Evolutionary conservation across 2,329 filamentous ascomycete genomes (phyloP), one percentile per base, ranked within the genome.

Genomic region (Aspergillus fumigatiaffinis): DNA sequence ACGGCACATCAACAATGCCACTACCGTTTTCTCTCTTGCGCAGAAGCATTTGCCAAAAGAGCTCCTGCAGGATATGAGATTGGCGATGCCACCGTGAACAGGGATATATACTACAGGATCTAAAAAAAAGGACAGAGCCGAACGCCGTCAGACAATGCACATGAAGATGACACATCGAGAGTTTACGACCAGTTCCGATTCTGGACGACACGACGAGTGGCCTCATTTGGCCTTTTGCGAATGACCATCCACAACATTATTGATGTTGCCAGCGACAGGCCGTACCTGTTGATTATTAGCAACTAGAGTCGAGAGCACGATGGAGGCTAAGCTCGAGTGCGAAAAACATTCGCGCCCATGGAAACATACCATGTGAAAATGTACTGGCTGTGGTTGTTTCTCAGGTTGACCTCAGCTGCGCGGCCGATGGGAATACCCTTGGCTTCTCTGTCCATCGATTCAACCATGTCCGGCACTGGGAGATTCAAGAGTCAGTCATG

Each of bases 221-320:
- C 80, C 66, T 90, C 86, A 26, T 87, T 86, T 9, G 91, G 82
- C 14, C 92, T 91, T 76, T 93, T 96, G 74, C 90, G 92, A 60
- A 96, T 79, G 41, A 99, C 87, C 90, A 97, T 92, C 84, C 89
- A 96, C 70, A 99, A 81, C 94, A 99, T 99, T 70, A 99, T 84
- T 12, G 91, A 87, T 42, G 94, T 99, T 56, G 92, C 92, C 44
- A 88, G 75, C 56, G 86, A 88, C 62, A 96, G 83, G 61, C 89
- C 90, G 71, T 95, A 97, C 92, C 92, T 96, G 56, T 42, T 26
- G 56, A 63, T 54, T 58, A 60, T 73, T 35, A 74, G 68, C 57
- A 51, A 59, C n/a, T 41, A 10, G 49, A 47, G 26, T 12, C 14
- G 12, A 12, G 35, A 53, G 20, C 32, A n/a, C 28, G 9, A 35